Evolutionary conservation across 2,329 filamentous ascomycete species (phyloP), one percentile per base, ranked within the genome.

Genomic region (Colletotrichum destructivum): DNA sequence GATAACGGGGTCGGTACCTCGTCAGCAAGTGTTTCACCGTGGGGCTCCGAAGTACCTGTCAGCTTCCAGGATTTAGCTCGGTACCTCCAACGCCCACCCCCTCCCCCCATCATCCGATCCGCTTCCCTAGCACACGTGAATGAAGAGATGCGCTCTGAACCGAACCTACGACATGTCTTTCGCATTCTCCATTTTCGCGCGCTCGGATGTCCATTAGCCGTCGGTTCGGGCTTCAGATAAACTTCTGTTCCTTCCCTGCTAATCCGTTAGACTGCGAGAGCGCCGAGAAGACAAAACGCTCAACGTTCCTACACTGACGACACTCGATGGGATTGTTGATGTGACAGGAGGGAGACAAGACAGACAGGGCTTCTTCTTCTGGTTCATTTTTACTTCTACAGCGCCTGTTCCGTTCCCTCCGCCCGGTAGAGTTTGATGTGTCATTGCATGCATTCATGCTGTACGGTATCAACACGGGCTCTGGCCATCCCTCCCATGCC

Each of bases 381-480:
- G 46, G 21, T 47, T 38, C 35, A 3, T 38, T 35, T 35, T 35
- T 15, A 23, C 18, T 54, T 21, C 52, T n/a, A 38, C 31, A 42
- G 21, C n/a, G 21, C 21, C 38, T 26, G 35, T 40, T n/a, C 18
- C 40, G 11, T 65, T 35, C 38, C 46, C 59, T 66, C 60, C 49
- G 42, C 54, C 55, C 40, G 46, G 23, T 23, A 62, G n/a, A 60
- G 47, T 59, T 57, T 66, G 59, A 68, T 71, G 71, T 73, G 47
- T 69, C 69, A 72, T 72, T 68, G 69, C 68, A 63, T 73, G 71
- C 63, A 68, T 51, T 52, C 12, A 56, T 26, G 55, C 38, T 42
- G 40, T 40, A 62, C 68, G 64, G 68, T 68, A 72, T 60, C 68
- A 72, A 73, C 71, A 69, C 68, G 62, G 54, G 47, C 62, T 57